Conservation (phyloP, 345 rosid genomes). For the Hibiscus syriacus region DNA sequence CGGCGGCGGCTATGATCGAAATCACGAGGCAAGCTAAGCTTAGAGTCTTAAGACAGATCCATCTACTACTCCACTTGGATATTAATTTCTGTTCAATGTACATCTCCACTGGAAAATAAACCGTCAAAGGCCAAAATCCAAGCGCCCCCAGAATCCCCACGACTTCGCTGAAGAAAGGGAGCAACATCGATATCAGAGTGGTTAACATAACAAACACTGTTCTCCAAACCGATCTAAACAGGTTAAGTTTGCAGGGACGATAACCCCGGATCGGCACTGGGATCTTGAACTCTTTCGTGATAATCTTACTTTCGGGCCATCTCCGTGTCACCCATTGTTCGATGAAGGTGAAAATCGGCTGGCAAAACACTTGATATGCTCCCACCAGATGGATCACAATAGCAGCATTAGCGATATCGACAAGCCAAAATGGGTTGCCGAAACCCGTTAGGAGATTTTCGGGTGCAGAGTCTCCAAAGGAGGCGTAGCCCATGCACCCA, state of each 20-base stretch:
- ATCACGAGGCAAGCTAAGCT: conserved; percentile 42
- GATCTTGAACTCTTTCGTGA: conserved; percentile 31
- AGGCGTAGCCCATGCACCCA: conserved; percentile 57
- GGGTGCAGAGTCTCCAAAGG: conserved; percentile 50
- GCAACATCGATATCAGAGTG: conserved; percentile 45
- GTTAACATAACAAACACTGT: conserved; percentile 37
- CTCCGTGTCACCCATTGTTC: conserved; percentile 30
- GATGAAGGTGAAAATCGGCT: conserved; percentile 46
- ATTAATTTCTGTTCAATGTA: conserved; percentile 40
- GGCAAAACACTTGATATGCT: conserved; percentile 58
- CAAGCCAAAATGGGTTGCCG: conserved; percentile 63
- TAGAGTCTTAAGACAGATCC: conserved; percentile 43
- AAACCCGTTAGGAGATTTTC: conserved; percentile 56
- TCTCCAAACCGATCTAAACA: conserved; percentile 46
- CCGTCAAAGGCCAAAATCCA: conserved; percentile 58
- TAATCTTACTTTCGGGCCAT: conserved; percentile 29
- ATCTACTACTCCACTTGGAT: conserved; percentile 47
- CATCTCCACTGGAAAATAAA: conserved; percentile 57
- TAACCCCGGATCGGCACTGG: conserved; percentile 31
- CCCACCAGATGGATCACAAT: conserved; percentile 55
- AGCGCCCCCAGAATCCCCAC: conserved; percentile 49
- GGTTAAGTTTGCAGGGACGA: conserved; percentile 27
- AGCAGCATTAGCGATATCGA: conserved; percentile 54
- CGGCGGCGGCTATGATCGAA: conserved; percentile 40
- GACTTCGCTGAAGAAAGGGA: conserved; percentile 49